Conservation (phyloP, 164 flowering plant species). For the Stephania yunnanensis region DNA sequence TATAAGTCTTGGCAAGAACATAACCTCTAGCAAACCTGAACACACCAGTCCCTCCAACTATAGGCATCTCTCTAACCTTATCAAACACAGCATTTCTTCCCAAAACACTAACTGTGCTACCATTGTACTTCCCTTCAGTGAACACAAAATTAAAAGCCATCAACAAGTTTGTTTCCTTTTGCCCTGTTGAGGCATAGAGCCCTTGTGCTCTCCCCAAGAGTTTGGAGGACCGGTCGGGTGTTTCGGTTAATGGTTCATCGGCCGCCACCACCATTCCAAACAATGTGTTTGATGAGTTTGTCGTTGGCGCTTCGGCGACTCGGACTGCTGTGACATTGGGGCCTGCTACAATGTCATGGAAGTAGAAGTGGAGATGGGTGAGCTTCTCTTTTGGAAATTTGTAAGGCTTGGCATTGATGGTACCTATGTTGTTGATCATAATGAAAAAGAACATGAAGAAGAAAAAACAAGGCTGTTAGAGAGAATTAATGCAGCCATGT, state of each 20-base stretch:
- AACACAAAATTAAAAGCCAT: conserved; percentile 26
- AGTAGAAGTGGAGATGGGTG: conserved; percentile 34
- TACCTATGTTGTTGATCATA: no score
- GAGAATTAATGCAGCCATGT: no score
- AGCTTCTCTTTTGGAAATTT: conserved; percentile 16
- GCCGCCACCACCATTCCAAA: conserved; percentile 16
- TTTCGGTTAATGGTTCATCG: conserved; percentile 1
- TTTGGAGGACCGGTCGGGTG: background rate
- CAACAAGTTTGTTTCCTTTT: conserved; percentile 8
- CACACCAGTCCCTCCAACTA: conserved; percentile 32
- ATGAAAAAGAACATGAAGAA: background rate
- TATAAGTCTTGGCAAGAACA: conserved; percentile 21
- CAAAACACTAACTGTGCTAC: conserved; percentile 26
- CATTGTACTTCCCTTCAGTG: conserved; percentile 21
- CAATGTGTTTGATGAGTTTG: conserved; percentile 2
- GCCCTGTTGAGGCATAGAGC: conserved; percentile 18
- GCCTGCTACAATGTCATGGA: conserved; percentile 30
- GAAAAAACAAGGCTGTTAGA: background rate
- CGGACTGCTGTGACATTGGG: conserved; percentile 23
- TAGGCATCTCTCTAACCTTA: conserved; percentile 29
- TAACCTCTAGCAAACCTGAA: conserved; percentile 29
- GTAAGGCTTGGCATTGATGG: no score
- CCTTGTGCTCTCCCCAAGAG: conserved; percentile 23
- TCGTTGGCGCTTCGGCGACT: conserved; percentile 19
- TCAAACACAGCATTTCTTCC: conserved; percentile 22